Evolutionary conservation across 257 asterid genomes (phyloP).

Genomic region (Voacanga thouarsii): DNA sequence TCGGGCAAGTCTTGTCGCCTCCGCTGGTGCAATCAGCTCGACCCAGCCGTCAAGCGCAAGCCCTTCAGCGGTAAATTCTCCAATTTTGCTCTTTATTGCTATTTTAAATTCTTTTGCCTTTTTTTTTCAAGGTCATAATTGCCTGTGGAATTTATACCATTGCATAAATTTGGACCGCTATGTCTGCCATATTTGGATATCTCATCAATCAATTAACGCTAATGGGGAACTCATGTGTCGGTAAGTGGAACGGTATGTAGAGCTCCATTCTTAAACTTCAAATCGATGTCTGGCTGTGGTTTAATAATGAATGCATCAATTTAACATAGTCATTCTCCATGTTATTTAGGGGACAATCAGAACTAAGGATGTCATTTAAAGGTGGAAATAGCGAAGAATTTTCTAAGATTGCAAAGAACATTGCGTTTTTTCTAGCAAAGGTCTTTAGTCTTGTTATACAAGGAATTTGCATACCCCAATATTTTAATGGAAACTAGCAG

Average conservation of each 20-base stretch:
- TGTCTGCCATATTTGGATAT: no score
- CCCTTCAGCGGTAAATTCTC: conserved; percentile 65
- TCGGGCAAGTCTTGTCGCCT: conserved; percentile 93
- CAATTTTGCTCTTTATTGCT: neutral
- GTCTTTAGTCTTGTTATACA: neutral
- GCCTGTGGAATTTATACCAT: neutral
- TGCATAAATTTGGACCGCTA: neutral
- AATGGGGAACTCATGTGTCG: neutral
- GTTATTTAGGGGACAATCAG: neutral
- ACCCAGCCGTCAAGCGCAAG: conserved; percentile 74
- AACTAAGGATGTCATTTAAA: neutral
- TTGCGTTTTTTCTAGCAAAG: neutral
- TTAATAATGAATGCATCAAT: neutral
- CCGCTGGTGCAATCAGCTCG: conserved; percentile 96
- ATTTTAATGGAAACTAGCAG: neutral
- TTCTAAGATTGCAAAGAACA: neutral
- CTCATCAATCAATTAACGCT: neutral
- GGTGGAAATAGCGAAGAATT: neutral
- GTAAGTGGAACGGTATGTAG: neutral
- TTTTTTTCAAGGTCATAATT: neutral
- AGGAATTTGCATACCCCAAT: neutral
- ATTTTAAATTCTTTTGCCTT: neutral
- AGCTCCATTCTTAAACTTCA: neutral
- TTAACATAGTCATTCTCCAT: neutral
- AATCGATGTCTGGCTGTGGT: neutral